Percentiles rank a stretch among this genome's conserved stretches.
Evolutionary conservation across 768 basidiomycete genomes (phyloP).

Genomic region (Tephrocybe sp.): DNA sequence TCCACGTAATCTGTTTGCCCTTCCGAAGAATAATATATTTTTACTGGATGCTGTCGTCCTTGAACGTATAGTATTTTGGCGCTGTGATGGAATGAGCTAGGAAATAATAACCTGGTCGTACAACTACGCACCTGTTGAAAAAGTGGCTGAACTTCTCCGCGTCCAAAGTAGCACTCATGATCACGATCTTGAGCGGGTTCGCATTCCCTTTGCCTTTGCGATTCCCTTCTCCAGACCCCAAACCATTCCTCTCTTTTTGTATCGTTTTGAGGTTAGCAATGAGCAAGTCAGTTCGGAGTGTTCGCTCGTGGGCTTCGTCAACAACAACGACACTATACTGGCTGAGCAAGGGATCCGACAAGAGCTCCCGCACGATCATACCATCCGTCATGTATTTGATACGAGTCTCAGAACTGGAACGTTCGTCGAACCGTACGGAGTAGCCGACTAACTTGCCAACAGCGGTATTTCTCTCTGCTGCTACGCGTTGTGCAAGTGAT

Average conservation of each 20-base stretch:
- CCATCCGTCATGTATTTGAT: constrained; percentile 98
- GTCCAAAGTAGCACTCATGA: constrained; percentile 98
- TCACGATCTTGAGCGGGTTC: constrained; percentile 80
- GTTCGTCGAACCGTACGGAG: constrained; percentile 93
- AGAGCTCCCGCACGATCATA: constrained; percentile 92
- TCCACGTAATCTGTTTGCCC: constrained; percentile 85
- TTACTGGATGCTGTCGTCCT: constrained; percentile 91
- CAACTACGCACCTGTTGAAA: constrained; percentile 65
- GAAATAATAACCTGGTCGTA: not conserved
- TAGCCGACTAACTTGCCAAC: constrained; percentile 88
- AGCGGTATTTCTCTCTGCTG: constrained; percentile 70
- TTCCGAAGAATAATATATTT: constrained; percentile 72
- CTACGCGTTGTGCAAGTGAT: constrained; percentile 88
- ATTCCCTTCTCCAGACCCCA: constrained; percentile 24
- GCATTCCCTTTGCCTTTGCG: constrained; percentile 42
- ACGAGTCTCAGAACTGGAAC: constrained; percentile 63
- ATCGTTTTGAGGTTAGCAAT: constrained; percentile 88
- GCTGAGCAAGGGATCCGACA: constrained; percentile 72
- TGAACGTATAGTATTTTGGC: constrained; percentile 88
- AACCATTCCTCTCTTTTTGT: constrained; percentile 57
- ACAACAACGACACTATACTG: constrained; percentile 87
- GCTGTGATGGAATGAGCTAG: constrained; percentile 34
- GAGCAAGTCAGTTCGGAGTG: constrained; percentile 91
- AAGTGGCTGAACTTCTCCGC: constrained; percentile 92
- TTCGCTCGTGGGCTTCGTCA: constrained; percentile 97